phyloP scores from a whole-genome alignment of 2,329 filamentous ascomycete species.

The Leptosphaerulina australis region DNA sequence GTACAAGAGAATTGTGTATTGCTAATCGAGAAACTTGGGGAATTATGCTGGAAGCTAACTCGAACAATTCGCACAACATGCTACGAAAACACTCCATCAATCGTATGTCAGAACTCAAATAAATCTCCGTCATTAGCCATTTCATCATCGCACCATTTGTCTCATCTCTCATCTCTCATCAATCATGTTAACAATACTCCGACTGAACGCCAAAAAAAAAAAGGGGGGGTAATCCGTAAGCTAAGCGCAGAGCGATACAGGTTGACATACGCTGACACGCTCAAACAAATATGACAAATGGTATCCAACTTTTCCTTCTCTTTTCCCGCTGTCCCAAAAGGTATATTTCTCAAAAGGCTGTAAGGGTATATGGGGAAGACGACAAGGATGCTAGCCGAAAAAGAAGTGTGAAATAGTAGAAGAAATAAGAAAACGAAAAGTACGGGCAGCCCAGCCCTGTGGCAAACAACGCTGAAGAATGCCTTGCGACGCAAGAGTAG shows the following conservation, averaged over 20 bases:
- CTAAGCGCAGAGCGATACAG: not conserved
- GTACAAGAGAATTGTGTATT: not conserved
- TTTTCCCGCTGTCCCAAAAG: not conserved
- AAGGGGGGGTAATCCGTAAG: conserved; percentile 1
- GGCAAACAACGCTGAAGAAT: conserved; percentile 12
- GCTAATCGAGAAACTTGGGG: conserved; percentile 7
- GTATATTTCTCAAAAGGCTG: conserved; percentile 11
- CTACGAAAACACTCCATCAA: not conserved
- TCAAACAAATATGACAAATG: conserved; percentile 3
- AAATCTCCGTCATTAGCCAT: conserved; percentile 7
- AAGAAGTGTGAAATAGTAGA: not conserved
- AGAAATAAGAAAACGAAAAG: not conserved
- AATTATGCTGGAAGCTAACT: conserved; percentile 9
- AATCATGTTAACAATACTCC: not conserved
- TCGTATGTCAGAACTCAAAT: not conserved
- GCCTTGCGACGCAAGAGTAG: not conserved
- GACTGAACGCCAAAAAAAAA: not conserved
- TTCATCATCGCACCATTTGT: conserved; percentile 2
- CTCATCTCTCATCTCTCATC: conserved; percentile 2
- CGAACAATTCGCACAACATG: not conserved
- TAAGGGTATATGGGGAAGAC: conserved; percentile 16
- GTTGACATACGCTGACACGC: not conserved
- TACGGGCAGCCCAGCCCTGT: conserved; percentile 18
- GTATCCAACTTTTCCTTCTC: conserved; percentile 12
- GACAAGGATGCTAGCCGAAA: conserved; percentile 9